Conservation (phyloP, 139 green algal species). For the Tetradesmus lagerheimii region DNA sequence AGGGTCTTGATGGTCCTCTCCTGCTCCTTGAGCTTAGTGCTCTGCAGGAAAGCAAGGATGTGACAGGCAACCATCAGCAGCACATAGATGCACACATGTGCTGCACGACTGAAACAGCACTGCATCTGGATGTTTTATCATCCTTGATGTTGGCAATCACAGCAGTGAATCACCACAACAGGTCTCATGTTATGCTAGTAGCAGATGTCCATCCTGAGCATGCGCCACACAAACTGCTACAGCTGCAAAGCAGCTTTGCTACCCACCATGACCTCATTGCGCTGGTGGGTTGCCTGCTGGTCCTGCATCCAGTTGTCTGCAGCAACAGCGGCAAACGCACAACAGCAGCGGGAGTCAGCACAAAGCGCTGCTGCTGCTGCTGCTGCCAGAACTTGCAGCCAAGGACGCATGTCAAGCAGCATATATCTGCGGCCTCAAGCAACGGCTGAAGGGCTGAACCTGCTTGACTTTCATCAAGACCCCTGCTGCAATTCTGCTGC, state of each 20-base stretch:
- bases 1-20: conserved; percentile 25
- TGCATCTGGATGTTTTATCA: no score
- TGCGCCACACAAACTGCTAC: no score
- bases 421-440: no score
- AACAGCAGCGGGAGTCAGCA: background rate
- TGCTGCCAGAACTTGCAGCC: no score
- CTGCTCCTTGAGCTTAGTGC: conserved; percentile 40
- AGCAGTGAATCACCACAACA: no score
- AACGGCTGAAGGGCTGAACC: no score
- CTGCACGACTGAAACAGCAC: no score
- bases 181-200: no score
- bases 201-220: no score
- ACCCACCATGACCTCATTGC: conserved; percentile 38
- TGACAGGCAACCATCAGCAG: no score
- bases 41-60: background rate
- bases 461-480: background rate
- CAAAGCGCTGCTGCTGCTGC: background rate
- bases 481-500: background rate
- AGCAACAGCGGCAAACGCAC: background rate
- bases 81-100: no score
- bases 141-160: no score
- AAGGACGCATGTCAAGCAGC: background rate
- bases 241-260: background rate
- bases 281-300: conserved; percentile 33
- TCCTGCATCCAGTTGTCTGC: conserved; percentile 44